These are phyloP conservation scores for Hortiboletus campestris DNA, from an alignment of 768 basidiomycete genomes.

Conservation along the genomic window DNA sequence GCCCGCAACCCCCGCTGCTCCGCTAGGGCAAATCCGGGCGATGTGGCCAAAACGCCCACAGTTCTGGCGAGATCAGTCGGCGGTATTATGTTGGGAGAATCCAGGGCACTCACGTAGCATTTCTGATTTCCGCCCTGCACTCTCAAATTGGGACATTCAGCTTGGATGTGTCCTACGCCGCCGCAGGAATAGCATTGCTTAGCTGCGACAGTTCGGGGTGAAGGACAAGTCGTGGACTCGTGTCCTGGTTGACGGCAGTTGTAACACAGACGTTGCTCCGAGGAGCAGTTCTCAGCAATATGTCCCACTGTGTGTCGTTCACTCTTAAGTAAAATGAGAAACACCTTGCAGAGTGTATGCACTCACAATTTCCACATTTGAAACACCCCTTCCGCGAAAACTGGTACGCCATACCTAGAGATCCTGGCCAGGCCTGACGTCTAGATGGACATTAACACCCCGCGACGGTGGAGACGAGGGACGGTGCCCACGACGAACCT, in stretches of 20 bases:
- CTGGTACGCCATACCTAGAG: constrained; percentile 68
- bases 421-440: constrained; percentile 46
- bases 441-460: constrained; percentile 25
- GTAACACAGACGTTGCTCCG: constrained; percentile 87
- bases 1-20: constrained; percentile 35
- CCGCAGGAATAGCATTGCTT: constrained; percentile 95
- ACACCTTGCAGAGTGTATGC: constrained; percentile 9
- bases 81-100: neutral
- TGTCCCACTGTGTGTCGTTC: constrained; percentile 66
- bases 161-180: constrained; percentile 87
- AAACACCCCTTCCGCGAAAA: constrained; percentile 87
- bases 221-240: constrained; percentile 84
- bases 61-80: constrained; percentile 42
- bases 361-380: constrained; percentile 90
- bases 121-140: constrained; percentile 69
- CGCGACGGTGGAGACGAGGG: constrained; percentile 2
- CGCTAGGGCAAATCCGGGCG: constrained; percentile 70
- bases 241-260: constrained; percentile 96
- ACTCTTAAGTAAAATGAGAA: constrained; percentile 14
- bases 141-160: constrained; percentile 81
- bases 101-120: constrained; percentile 66
- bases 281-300: constrained; percentile 89
- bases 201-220: constrained; percentile 75
- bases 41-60: constrained; percentile 84
- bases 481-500: too few relatives aligned